Conservation (phyloP, 345 rosid genomes). For the Syzygium grande region DNA sequence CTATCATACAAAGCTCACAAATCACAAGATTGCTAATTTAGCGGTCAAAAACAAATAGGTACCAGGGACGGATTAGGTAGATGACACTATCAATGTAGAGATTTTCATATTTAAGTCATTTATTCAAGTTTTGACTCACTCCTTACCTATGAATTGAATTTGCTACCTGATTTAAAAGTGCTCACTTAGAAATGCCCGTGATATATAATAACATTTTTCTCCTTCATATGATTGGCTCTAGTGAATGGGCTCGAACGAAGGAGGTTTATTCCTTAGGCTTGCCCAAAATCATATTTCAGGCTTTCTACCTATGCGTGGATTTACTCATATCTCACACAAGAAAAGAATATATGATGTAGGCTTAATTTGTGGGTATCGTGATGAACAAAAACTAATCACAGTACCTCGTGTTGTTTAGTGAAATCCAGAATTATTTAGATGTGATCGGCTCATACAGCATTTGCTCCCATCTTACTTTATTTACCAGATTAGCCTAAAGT, state of each 20-base stretch:
- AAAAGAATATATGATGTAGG: neutral
- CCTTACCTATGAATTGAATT: too few relatives aligned
- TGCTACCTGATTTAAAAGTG: accelerated
- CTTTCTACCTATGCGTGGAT: neutral
- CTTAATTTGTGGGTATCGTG: neutral
- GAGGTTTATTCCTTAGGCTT: neutral
- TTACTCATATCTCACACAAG: neutral
- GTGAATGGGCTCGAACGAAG: neutral
- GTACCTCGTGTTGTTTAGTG: neutral
- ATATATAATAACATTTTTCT: neutral
- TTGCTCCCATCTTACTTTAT: neutral
- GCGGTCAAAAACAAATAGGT: accelerated
- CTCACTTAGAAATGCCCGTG: neutral
- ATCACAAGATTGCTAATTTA: neutral
- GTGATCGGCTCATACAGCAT: accelerated
- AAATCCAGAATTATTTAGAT: neutral
- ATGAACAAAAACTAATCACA: neutral
- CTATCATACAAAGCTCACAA: neutral
- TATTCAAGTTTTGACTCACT: neutral
- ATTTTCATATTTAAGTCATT: neutral
- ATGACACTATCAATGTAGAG: accelerated
- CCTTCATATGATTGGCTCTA: neutral
- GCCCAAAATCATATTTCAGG: neutral
- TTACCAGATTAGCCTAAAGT: accelerated
- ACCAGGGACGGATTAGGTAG: neutral